Evolutionary conservation across 1,284 basidiomycete genomes (phyloP), one percentile per base, ranked within the genome.

Genomic region (Puccinia hordei): DNA sequence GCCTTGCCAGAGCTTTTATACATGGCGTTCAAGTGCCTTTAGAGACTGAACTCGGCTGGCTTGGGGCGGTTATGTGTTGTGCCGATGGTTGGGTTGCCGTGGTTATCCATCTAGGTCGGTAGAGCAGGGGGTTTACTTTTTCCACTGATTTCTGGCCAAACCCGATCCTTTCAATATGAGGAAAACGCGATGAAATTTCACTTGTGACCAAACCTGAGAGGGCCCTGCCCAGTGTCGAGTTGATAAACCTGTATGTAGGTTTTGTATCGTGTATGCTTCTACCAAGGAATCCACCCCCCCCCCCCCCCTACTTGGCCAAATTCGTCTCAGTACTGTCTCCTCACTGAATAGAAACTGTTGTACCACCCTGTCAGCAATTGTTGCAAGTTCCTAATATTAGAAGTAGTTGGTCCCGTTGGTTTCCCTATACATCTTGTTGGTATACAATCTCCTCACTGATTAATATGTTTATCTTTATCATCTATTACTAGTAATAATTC

Each of bases 21-120:
- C 95, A 98, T 85, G 96, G 96, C 4, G 90, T 98, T n/a, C 86
- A 90, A 1, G 87, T 92, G 2, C 96, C 96, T 0, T 87, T 90
- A 22, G 95, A 97, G 63, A 89, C 93, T 0, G 95, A 98, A 84
- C 89, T 98, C 84, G 93, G 92, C 1, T 98, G 95, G 95, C 86
- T 98, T 17, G 93, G 93, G 17, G 91, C 93, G 15, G 94, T 93
- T 83, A 88, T 98, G 86, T 90, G 91, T 17, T 94, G 94, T 13
- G 93, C 94, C 8, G 96, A 98, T 85, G 96, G 96, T 9, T 98
- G 95, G 95, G 88, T 97, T 35, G 91, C 92, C 83, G 88, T 96
- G 73, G 94, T 93, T 83, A 88, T 95, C 55, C 91, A 92, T 57
- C 86, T 93, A 10, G 78, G 69, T 33, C 78, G 59, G 69, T 79